Conservation (phyloP, 345 rosid species). For the Atalantia buxifolia region DNA sequence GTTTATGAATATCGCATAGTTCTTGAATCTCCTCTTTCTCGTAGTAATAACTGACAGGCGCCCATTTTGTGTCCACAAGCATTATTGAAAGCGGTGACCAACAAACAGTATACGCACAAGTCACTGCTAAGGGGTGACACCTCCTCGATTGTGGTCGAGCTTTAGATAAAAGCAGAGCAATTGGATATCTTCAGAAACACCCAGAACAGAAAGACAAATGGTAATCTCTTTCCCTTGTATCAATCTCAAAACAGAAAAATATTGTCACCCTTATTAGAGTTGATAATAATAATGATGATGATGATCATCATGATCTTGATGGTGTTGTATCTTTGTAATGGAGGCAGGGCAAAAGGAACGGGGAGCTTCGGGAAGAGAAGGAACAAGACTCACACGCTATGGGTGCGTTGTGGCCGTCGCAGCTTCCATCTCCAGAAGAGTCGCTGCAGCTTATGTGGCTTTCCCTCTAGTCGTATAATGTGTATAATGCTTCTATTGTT, state of each 20-base stretch:
- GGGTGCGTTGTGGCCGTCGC: conserved; percentile 16
- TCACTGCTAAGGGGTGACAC: not conserved
- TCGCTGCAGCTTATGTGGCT: conserved; percentile 7
- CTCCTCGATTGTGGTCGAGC: too few species aligned
- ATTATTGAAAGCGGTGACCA: not conserved
- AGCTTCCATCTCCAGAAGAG: conserved; percentile 23
- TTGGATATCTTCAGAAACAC: too few species aligned
- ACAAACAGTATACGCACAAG: too few species aligned
- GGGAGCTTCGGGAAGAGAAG: conserved; percentile 24
- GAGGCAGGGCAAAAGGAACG: conserved; percentile 9
- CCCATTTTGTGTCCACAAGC: not conserved
- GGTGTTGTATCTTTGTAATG: not conserved
- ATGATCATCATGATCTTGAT: too few species aligned
- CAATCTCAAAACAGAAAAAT: too few species aligned
- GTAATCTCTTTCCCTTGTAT: too few species aligned
- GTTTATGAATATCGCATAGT: not conserved
- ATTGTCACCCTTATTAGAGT: too few species aligned
- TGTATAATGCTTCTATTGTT: not conserved
- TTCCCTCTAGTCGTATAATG: conserved; percentile 3
- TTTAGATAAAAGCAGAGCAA: too few species aligned
- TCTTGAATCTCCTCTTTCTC: not conserved
- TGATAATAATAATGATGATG: too few species aligned
- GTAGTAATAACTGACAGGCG: too few species aligned
- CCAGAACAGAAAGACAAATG: too few species aligned
- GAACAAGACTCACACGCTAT: conserved; percentile 20